Evolutionary conservation across 2,329 filamentous ascomycete genomes (phyloP), one percentile per base, ranked within the genome.

Genomic region (Trichocomaceae sp.): DNA sequence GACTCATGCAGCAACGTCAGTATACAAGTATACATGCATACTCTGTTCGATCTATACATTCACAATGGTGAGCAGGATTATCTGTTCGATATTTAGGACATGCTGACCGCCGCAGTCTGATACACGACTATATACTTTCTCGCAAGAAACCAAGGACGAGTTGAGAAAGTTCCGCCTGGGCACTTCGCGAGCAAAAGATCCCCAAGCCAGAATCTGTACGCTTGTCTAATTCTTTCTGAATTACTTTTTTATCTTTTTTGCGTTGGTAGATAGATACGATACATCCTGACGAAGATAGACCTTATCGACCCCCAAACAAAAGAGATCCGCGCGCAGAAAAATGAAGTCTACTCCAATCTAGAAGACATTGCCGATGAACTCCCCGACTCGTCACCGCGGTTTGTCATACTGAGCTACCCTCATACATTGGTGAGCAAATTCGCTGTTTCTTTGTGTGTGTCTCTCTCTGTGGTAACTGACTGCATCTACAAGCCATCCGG

Each of bases 141-240:
- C 90, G 31, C 82, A 84, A 60, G 89, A 93, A 75, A 96, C 90
- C 46, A 93, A 87, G 74, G 85, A 90, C 61, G 86, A 91, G 67
- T 83, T 99, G 61, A 87, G 89, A 72, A 97, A 96, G 75, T 99
- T 99, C 77, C 88, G 93, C 50, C 81, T 99, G 26, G 84, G 86
- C 23, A 97, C 93, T 2, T 96, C 91, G 33, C 80, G 93, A 61
- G 85, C 90, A 51, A 92, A 86, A 69, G 84, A 86, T 47, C 87
- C 91, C 0, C 90, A 96, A 76, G 93, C 91, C 58, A 84, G 95
- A 59, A 95, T 99, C 63, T 97, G 93, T 97, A 87, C 74, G 85
- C 53, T 51, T 59, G 23, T 26, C 23, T 7, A 7, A 7, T 26
- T 49, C 58, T 57, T n/a, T 56, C 45, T 35, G 13, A 35, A 35